Evolutionary conservation across 176 grass and related monocot species (phyloP).

Genomic region (Ampelocalamus luodianensis): DNA sequence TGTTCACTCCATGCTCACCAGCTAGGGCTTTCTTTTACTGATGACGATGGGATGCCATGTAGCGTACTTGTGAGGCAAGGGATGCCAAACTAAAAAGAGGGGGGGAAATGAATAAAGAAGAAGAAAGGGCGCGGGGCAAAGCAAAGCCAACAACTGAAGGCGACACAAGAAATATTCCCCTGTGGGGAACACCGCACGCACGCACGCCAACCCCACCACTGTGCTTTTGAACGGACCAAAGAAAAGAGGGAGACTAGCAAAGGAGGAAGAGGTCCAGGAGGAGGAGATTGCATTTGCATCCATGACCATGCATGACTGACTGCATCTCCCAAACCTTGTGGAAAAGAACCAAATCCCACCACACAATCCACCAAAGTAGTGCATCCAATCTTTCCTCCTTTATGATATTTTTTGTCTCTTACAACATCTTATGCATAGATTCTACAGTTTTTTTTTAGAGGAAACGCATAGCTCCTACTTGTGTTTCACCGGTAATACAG

Average conservation of each 20-base stretch:
- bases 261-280: not conserved
- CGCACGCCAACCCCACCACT: not conserved
- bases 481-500: too few species aligned
- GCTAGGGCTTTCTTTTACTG: not conserved
- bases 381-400: slow-evolving; percentile 33
- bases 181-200: slow-evolving; percentile 26
- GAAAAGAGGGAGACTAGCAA: not conserved
- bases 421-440: not conserved
- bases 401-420: not conserved
- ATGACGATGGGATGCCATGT: slow-evolving; percentile 18
- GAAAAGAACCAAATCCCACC: slow-evolving; percentile 47
- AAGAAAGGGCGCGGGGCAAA: slow-evolving; percentile 11
- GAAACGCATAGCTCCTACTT: too few species aligned
- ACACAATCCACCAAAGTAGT: slow-evolving; percentile 23
- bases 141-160: not conserved
- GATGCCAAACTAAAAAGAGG: not conserved
- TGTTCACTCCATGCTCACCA: not conserved
- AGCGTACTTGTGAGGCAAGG: slow-evolving; percentile 35
- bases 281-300: not conserved
- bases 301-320: not conserved
- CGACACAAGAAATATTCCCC: slow-evolving; percentile 39
- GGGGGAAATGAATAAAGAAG: not conserved
- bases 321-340: slow-evolving; percentile 48
- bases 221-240: not conserved
- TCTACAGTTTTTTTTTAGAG: not conserved